Percentiles rank a stretch among this genome's conserved stretches.
Conservation (phyloP, 192 early-diverging fungal species). For the Coemansia umbellata region DNA sequence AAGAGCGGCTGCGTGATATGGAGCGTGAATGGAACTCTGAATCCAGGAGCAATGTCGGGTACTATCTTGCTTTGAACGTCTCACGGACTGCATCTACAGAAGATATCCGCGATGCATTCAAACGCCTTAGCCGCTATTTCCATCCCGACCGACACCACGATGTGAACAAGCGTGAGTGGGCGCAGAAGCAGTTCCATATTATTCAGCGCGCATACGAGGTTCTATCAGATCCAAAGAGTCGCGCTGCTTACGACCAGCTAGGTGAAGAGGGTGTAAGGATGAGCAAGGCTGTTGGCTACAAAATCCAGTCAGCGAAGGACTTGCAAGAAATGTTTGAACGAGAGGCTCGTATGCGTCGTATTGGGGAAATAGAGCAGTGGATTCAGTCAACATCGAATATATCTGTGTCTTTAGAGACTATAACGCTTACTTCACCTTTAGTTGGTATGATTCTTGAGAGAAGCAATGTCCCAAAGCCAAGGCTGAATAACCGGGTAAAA, state of each 20-base stretch:
- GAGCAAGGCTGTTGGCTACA: slow-evolving; percentile 60
- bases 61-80: slow-evolving; percentile 68
- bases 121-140: slow-evolving; percentile 66
- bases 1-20: slow-evolving; percentile 27
- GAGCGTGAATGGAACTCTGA: slow-evolving; percentile 14
- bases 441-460: slow-evolving; percentile 30
- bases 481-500: slow-evolving; percentile 34
- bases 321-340: slow-evolving; percentile 66
- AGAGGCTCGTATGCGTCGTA: slow-evolving; percentile 55
- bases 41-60: slow-evolving; percentile 40
- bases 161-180: slow-evolving; percentile 58
- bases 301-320: slow-evolving; percentile 65
- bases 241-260: slow-evolving; percentile 87
- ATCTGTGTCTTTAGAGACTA: slow-evolving; percentile 36
- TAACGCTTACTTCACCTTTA: slow-evolving; percentile 50
- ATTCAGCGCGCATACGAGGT: slow-evolving; percentile 83
- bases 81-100: slow-evolving; percentile 53
- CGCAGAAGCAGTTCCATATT: slow-evolving; percentile 70
- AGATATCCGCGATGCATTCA: slow-evolving; percentile 72
- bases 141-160: slow-evolving; percentile 75
- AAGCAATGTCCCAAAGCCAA: not conserved
- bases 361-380: slow-evolving; percentile 63
- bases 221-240: slow-evolving; percentile 68
- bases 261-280: slow-evolving; percentile 82
- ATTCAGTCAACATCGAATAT: slow-evolving; percentile 57